Percentiles rank a stretch among this genome's conserved stretches.
Conservation (phyloP, 352 stramenopile species). For the Globisporangium middletonii region DNA sequence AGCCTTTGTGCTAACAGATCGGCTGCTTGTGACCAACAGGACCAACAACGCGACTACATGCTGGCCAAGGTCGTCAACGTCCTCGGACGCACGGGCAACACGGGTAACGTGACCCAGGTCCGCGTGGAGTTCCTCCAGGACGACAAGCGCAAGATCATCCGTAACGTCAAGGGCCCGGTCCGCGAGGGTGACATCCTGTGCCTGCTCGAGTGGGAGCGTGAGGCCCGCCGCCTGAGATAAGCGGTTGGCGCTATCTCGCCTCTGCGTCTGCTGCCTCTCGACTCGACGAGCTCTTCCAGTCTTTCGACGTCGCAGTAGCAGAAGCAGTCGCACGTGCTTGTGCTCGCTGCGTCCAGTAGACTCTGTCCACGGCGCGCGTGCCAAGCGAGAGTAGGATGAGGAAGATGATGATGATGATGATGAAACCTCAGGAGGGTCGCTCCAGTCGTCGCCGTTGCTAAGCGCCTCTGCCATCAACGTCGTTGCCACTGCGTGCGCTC, state of each 20-base stretch:
- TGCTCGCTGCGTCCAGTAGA: not conserved
- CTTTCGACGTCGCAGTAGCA: not conserved
- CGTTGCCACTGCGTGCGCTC: too few species aligned
- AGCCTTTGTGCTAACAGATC: slow-evolving; percentile 4
- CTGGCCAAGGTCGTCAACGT: slow-evolving; percentile 98
- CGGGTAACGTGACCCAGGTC: slow-evolving; percentile 99
- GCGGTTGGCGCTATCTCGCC: slow-evolving; percentile 5
- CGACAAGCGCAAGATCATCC: slow-evolving; percentile 98
- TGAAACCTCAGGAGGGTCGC: too few species aligned
- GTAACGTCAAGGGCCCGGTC: slow-evolving; percentile 99
- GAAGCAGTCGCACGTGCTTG: not conserved
- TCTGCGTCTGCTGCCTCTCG: not conserved
- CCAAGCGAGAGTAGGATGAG: not conserved
- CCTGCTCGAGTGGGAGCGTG: slow-evolving; percentile 99
- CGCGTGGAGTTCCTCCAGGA: slow-evolving; percentile 99
- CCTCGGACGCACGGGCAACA: slow-evolving; percentile 99
- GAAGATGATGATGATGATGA: too few species aligned
- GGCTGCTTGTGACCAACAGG: slow-evolving; percentile 19
- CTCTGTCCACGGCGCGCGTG: not conserved
- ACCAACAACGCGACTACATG: slow-evolving; percentile 91
- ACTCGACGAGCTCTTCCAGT: not conserved
- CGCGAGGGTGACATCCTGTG: slow-evolving; percentile 98
- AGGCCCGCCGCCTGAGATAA: slow-evolving; percentile 98
- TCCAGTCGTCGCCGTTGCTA: too few species aligned
- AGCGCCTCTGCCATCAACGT: too few species aligned